Conservation (phyloP, 2,329 filamentous ascomycete genomes). For the Fusarium nurragi region DNA sequence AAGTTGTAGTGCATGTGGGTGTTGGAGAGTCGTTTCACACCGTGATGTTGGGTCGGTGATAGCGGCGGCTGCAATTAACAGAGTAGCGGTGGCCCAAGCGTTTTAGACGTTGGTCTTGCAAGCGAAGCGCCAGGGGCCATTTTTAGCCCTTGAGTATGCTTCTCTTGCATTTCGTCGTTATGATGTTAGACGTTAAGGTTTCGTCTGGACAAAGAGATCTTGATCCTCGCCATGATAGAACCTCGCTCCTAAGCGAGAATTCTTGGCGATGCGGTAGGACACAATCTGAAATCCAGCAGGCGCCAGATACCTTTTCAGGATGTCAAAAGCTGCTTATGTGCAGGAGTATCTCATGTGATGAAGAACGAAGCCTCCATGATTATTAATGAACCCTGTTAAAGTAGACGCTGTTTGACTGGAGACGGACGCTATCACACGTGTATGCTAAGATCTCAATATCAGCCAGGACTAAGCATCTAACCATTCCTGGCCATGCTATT, state of each 20-base stretch:
- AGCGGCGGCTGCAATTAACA: slow-evolving; percentile 10
- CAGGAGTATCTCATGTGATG: background rate
- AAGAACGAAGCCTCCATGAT: background rate
- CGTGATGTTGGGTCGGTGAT: slow-evolving; percentile 13
- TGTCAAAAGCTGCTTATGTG: background rate
- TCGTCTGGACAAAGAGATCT: background rate
- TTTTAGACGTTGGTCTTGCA: slow-evolving; percentile 12
- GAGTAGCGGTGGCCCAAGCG: slow-evolving; percentile 26
- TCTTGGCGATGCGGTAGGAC: background rate
- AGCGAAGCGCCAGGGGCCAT: slow-evolving; percentile 35
- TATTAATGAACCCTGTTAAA: background rate
- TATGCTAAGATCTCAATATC: background rate
- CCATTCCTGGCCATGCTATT: background rate
- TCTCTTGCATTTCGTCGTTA: slow-evolving; percentile 14
- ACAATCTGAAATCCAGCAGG: background rate
- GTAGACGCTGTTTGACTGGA: background rate
- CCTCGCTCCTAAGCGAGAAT: slow-evolving; percentile 4
- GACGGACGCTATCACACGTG: background rate
- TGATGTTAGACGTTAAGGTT: slow-evolving; percentile 12
- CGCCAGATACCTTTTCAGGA: background rate
- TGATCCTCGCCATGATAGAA: background rate
- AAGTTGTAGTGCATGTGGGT: slow-evolving; percentile 26
- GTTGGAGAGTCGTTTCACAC: slow-evolving; percentile 37
- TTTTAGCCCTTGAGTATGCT: slow-evolving; percentile 23
- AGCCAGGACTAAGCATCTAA: background rate